These are phyloP conservation scores for Wickerhamiella kurtzmanii DNA, from an alignment of 805 yeast genomes.

Conservation along the genomic window DNA sequence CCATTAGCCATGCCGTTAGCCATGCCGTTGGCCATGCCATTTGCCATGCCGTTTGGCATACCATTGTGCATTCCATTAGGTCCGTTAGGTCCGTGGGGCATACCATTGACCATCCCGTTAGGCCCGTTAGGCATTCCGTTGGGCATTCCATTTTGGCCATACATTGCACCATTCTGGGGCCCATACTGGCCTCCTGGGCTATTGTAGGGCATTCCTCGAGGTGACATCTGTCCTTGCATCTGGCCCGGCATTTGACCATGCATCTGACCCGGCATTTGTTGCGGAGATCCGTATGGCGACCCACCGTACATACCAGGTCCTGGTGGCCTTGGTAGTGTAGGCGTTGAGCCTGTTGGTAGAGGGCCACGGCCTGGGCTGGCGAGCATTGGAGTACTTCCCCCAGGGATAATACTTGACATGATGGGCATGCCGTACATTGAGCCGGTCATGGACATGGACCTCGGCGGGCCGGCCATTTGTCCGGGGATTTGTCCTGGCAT, in stretches of 20 bases:
- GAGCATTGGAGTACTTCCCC: background rate
- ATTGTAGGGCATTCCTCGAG: background rate
- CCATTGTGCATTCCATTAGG: no score
- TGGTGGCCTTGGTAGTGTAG: background rate
- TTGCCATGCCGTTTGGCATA: no score
- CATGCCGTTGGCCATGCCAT: no score
- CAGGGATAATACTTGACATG: background rate
- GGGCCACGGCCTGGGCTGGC: background rate
- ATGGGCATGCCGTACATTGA: background rate
- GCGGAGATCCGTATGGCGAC: no score
- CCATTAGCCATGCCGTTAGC: no score
- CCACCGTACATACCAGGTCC: background rate
- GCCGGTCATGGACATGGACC: constrained; percentile 14
- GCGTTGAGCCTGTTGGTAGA: background rate
- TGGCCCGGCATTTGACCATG: background rate
- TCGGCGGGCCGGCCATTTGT: constrained; percentile 6
- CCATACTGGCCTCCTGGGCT: background rate
- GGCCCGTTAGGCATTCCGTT: no score
- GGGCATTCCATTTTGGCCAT: background rate
- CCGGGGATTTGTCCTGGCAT: no score
- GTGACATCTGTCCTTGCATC: background rate
- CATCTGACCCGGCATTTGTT: no score
- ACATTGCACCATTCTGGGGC: background rate
- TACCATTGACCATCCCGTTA: no score
- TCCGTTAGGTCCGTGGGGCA: no score